A percentile compares a stretch with the other conserved stretches of the same genome.
Evolutionary conservation across 2,329 filamentous ascomycete genomes (phyloP).

Genomic region (Fusarium neocosmosporiellum): DNA sequence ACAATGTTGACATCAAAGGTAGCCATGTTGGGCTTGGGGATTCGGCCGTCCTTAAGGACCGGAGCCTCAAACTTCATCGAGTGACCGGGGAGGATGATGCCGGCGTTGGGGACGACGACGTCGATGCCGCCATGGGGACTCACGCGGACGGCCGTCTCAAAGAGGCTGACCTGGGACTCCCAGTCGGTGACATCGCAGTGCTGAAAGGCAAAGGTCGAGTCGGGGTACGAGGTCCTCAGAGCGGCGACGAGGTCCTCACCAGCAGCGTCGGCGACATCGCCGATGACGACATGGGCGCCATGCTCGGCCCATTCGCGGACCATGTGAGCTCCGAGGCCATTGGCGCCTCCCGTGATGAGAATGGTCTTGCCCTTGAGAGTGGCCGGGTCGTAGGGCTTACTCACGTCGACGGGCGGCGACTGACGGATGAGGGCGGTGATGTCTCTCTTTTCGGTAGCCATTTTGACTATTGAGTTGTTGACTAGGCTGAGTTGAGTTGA

Average conservation of each 20-base stretch:
- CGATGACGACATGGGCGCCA: constrained; percentile 71
- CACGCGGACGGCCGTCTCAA: constrained; percentile 65
- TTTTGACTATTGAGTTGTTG: neutral
- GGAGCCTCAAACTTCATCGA: constrained; percentile 60
- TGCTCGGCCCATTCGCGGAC: constrained; percentile 64
- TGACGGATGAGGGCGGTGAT: constrained; percentile 42
- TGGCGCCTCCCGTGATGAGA: constrained; percentile 72
- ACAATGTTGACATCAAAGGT: constrained; percentile 72
- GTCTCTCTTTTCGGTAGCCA: constrained; percentile 32
- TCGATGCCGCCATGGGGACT: constrained; percentile 69
- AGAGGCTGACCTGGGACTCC: constrained; percentile 72
- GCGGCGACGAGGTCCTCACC: constrained; percentile 67
- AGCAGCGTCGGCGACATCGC: constrained; percentile 67
- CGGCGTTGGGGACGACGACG: constrained; percentile 74
- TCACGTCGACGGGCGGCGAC: constrained; percentile 60
- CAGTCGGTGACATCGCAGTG: constrained; percentile 74
- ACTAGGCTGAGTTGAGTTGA: neutral
- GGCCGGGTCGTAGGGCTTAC: constrained; percentile 55
- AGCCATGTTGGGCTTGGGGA: constrained; percentile 59
- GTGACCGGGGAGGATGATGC: constrained; percentile 58
- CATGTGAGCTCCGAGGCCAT: constrained; percentile 68
- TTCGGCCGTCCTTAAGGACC: constrained; percentile 53
- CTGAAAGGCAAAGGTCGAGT: constrained; percentile 64
- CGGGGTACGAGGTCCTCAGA: constrained; percentile 54
- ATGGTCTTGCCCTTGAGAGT: constrained; percentile 67